Evolutionary conservation across 768 basidiomycete genomes (phyloP).

Genomic region (Boletellus sp.): DNA sequence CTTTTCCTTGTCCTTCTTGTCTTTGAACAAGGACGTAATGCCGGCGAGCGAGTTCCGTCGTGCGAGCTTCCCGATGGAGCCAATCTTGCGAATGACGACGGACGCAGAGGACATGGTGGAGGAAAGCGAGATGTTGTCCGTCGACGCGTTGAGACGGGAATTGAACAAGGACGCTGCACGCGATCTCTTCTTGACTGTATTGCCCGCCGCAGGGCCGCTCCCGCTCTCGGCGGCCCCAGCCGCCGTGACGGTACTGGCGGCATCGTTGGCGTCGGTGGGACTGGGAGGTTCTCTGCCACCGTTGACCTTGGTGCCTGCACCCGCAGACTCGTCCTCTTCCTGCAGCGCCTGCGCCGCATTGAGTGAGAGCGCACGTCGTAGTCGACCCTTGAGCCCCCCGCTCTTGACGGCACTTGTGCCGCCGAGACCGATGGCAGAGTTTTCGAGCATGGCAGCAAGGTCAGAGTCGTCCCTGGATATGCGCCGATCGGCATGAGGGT

Average conservation of each 20-base stretch:
- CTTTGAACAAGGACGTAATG: slow-evolving; percentile 92
- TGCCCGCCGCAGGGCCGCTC: slow-evolving; percentile 22
- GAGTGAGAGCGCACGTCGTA: slow-evolving; percentile 70
- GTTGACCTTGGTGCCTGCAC: slow-evolving; percentile 20
- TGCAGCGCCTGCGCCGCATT: slow-evolving; percentile 55
- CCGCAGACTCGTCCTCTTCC: slow-evolving; percentile 35
- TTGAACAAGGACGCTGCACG: slow-evolving; percentile 81
- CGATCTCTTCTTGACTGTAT: slow-evolving; percentile 60
- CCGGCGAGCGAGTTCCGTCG: slow-evolving; percentile 85
- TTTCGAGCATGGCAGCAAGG: slow-evolving; percentile 50
- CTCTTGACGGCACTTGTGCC: slow-evolving; percentile 41
- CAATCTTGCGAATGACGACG: slow-evolving; percentile 95
- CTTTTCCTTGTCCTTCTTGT: slow-evolving; percentile 52
- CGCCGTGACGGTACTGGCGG: slow-evolving; percentile 36
- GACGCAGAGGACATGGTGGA: slow-evolving; percentile 94
- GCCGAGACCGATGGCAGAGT: slow-evolving; percentile 37
- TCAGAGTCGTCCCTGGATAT: slow-evolving; percentile 79
- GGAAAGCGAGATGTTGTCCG: slow-evolving; percentile 92
- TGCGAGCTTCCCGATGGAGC: slow-evolving; percentile 85
- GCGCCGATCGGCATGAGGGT: slow-evolving; percentile 63
- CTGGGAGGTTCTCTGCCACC: slow-evolving; percentile 29
- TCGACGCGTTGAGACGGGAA: slow-evolving; percentile 79
- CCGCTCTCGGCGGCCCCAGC: slow-evolving; percentile 14
- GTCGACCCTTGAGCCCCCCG: slow-evolving; percentile 71
- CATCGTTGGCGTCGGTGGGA: slow-evolving; percentile 27